A percentile compares a stretch with the other conserved stretches of the same genome.
Conservation (phyloP, 2,329 filamentous ascomycete species). For the Cladosporium phlei region DNA sequence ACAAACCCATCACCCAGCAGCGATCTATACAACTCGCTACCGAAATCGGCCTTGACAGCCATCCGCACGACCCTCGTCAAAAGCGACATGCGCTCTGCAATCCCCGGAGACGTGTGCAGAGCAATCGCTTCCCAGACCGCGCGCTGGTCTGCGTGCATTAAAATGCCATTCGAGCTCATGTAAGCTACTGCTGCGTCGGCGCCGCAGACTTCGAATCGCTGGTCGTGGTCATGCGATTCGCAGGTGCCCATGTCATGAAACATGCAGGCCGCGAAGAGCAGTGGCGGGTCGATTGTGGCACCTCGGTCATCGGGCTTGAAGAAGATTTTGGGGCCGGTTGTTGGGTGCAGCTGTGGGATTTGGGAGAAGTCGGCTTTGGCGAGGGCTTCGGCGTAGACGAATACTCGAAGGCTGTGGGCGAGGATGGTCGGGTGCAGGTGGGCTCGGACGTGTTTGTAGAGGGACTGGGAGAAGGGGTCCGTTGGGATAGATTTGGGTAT, state of each 20-base stretch:
- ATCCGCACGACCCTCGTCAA: conserved; percentile 35
- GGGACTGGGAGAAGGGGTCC: conserved; percentile 17
- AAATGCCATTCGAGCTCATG: conserved; percentile 25
- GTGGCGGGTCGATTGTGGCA: not conserved
- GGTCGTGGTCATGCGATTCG: conserved; percentile 26
- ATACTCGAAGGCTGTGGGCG: conserved; percentile 23
- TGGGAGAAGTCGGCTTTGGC: conserved; percentile 8
- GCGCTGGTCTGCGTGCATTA: conserved; percentile 27
- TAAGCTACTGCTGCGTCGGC: conserved; percentile 38
- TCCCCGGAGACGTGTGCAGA: conserved; percentile 40
- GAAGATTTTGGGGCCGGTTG: conserved; percentile 1
- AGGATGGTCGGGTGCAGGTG: conserved; percentile 21
- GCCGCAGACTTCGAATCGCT: conserved; percentile 44
- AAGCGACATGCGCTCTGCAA: conserved; percentile 41
- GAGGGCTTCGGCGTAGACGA: conserved; percentile 18
- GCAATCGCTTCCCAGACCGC: conserved; percentile 46
- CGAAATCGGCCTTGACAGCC: conserved; percentile 40
- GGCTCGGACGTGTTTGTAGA: conserved; percentile 14
- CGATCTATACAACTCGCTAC: conserved; percentile 6
- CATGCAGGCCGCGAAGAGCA: conserved; percentile 31
- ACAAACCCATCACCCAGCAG: conserved; percentile 21
- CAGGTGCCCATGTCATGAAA: conserved; percentile 35
- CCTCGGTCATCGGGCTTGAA: not conserved
- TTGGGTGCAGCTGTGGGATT: conserved; percentile 1
- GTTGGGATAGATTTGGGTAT: conserved; percentile 14